These are phyloP conservation scores for Trametes sp. DNA, from an alignment of 1,284 basidiomycete species.

Conservation along the genomic window DNA sequence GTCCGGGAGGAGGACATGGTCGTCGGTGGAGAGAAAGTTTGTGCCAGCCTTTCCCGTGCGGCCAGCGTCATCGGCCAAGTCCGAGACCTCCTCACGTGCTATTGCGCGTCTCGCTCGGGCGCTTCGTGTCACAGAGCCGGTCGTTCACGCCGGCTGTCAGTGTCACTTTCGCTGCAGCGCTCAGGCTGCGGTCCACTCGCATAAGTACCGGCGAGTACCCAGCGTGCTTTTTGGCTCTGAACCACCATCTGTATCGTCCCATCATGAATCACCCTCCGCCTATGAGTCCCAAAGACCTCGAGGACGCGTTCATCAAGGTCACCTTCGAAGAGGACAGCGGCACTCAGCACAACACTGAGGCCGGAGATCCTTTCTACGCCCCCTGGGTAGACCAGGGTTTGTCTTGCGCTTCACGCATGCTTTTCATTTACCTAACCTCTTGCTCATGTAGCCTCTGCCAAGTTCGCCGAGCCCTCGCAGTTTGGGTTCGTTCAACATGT, in stretches of 20 bases:
- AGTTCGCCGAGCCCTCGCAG: slow-evolving; percentile 51
- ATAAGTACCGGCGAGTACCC: not conserved
- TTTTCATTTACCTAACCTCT: not conserved
- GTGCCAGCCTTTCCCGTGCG: slow-evolving; percentile 23
- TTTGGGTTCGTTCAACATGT: slow-evolving; percentile 52
- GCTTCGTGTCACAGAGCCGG: not conserved
- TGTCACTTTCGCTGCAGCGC: too few species aligned
- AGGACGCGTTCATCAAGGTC: slow-evolving; percentile 60
- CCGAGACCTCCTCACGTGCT: slow-evolving; percentile 28
- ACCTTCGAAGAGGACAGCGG: slow-evolving; percentile 49
- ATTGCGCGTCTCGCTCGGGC: not conserved
- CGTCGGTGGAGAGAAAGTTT: slow-evolving; percentile 37
- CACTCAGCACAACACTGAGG: slow-evolving; percentile 13
- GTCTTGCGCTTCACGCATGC: slow-evolving; percentile 20
- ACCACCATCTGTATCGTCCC: not conserved
- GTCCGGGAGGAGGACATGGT: slow-evolving; percentile 43
- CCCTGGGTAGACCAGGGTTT: slow-evolving; percentile 64
- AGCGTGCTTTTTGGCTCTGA: not conserved
- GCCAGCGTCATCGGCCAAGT: slow-evolving; percentile 20
- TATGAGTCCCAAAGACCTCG: slow-evolving; percentile 34
- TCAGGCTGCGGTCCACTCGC: not conserved
- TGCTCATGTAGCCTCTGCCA: slow-evolving; percentile 54
- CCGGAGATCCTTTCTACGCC: slow-evolving; percentile 47
- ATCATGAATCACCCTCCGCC: slow-evolving; percentile 10
- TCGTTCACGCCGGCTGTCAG: too few species aligned